Evolutionary conservation across 1,139 yeast genomes (phyloP).

Genomic region (Pichia sp.): DNA sequence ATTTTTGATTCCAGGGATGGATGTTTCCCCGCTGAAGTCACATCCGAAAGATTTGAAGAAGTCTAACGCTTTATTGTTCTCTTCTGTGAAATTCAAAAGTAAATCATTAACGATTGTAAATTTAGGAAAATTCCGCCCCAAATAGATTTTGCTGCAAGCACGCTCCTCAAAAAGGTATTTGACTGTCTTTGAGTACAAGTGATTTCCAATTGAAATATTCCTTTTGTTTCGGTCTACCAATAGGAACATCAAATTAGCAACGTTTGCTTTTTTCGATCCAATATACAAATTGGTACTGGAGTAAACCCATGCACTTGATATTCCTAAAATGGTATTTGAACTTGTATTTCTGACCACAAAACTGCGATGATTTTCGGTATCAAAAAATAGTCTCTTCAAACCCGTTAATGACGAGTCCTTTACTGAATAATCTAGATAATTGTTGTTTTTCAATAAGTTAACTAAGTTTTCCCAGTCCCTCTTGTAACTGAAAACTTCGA

Average conservation of each 20-base stretch:
- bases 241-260: constrained; percentile 48
- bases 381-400: constrained; percentile 14
- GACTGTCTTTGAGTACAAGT: constrained; percentile 53
- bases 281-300: constrained; percentile 31
- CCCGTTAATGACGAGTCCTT: constrained; percentile 7
- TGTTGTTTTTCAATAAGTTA: constrained; percentile 36
- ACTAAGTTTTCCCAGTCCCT: constrained; percentile 53
- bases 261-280: constrained; percentile 26
- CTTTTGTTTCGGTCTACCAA: constrained; percentile 57
- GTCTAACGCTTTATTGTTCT: constrained; percentile 9
- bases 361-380: constrained; percentile 38
- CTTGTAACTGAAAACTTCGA: constrained; percentile 50
- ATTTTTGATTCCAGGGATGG: neutral
- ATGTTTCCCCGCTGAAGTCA: constrained; percentile 26
- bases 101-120: constrained; percentile 40
- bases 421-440: constrained; percentile 9
- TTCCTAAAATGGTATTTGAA: constrained; percentile 55
- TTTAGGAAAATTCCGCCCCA: constrained; percentile 51
- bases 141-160: constrained; percentile 39
- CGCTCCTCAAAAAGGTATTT: constrained; percentile 47
- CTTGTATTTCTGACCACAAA: constrained; percentile 62
- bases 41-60: constrained; percentile 33
- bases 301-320: constrained; percentile 53
- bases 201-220: constrained; percentile 55
- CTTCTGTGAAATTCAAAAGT: constrained; percentile 17